Conservation (phyloP, 345 rosid genomes). For the Acer campestre region DNA sequence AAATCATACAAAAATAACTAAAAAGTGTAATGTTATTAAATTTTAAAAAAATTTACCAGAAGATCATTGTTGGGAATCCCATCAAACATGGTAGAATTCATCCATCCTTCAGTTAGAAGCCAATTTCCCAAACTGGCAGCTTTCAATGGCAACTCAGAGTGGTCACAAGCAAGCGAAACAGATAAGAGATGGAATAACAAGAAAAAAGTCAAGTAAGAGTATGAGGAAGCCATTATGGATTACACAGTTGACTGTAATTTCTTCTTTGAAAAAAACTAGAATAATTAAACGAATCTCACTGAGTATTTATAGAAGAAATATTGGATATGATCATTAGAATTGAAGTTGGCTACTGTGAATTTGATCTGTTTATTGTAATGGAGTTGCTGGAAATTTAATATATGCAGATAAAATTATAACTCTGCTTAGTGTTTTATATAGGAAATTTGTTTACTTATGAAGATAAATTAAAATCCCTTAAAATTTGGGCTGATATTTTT, state of each 20-base stretch:
- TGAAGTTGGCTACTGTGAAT: neutral
- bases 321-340: no score
- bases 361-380: neutral
- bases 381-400: no score
- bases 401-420: no score
- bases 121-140: constrained; percentile 44
- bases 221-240: neutral
- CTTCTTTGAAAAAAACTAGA: no score
- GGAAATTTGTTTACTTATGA: neutral
- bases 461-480: neutral
- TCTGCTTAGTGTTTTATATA: neutral
- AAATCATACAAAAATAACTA: neutral
- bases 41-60: constrained; percentile 20
- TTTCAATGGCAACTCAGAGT: constrained; percentile 20
- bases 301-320: neutral
- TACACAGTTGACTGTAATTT: neutral
- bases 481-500: neutral
- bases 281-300: neutral
- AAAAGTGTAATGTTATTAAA: no score
- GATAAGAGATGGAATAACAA: neutral
- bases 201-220: neutral
- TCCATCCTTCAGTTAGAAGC: constrained; percentile 47
- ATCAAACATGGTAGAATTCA: constrained; percentile 31
- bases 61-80: constrained; percentile 42
- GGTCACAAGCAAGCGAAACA: neutral